Evolutionary conservation across 495 filamentous ascomycete species (phyloP).

Genomic region (Eremomyces bilateralis): DNA sequence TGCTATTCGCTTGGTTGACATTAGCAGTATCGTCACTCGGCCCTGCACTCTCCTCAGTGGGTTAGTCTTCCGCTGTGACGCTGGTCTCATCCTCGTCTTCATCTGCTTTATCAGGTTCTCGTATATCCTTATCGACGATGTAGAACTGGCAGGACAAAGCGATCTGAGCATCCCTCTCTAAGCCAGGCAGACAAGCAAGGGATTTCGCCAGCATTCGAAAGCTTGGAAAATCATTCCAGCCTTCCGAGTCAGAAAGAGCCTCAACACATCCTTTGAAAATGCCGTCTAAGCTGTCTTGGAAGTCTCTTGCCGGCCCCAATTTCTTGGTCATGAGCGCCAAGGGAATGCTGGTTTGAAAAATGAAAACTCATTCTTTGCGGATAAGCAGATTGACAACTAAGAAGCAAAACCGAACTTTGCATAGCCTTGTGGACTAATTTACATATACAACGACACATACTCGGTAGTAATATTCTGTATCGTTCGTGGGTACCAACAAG

Average conservation of each 20-base stretch:
- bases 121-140: slow-evolving; percentile 2
- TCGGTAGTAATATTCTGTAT: no score
- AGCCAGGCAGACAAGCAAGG: slow-evolving; percentile 4
- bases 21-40: neutral
- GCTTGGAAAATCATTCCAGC: slow-evolving; percentile 9
- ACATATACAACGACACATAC: no score
- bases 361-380: no score
- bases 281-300: slow-evolving; percentile 7
- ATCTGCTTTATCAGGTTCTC: neutral
- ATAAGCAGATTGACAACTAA: no score
- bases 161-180: slow-evolving; percentile 10
- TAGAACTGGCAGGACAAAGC: slow-evolving; percentile 9
- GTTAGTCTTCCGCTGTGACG: neutral
- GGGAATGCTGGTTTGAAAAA: slow-evolving; percentile 4
- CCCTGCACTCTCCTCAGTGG: neutral
- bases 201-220: slow-evolving; percentile 8
- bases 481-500: no score
- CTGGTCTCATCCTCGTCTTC: neutral
- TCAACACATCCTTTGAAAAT: slow-evolving; percentile 8
- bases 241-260: slow-evolving; percentile 7
- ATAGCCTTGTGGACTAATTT: no score
- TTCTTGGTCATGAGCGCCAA: slow-evolving; percentile 9
- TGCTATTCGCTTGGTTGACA: neutral
- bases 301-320: slow-evolving; percentile 9
- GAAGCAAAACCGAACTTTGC: no score